These are phyloP conservation scores for Yamadazyma epiphylla DNA, from an alignment of 1,139 yeast genomes.

Conservation along the genomic window DNA sequence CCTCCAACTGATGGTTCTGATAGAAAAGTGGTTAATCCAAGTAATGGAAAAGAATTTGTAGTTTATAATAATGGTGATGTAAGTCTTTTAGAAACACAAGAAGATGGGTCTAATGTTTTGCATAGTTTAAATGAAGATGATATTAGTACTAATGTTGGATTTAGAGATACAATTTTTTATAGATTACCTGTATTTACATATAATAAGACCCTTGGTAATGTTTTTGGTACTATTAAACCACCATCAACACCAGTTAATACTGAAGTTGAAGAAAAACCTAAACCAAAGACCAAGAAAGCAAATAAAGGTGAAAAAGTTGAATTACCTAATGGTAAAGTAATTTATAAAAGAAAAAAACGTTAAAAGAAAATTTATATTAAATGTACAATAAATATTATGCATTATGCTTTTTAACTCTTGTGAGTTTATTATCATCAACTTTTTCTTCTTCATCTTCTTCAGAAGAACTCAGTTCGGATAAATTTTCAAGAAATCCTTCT, in stretches of 20 bases:
- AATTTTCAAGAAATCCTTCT: constrained; percentile 29
- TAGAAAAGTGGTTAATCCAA: constrained; percentile 31
- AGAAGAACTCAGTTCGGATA: constrained; percentile 37
- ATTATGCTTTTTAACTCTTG: constrained; percentile 40
- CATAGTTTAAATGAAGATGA: constrained; percentile 36
- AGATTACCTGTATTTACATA: constrained; percentile 43
- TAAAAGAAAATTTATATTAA: constrained; percentile 1
- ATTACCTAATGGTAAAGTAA: constrained; percentile 59
- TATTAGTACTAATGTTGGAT: constrained; percentile 34
- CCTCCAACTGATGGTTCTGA: constrained; percentile 49
- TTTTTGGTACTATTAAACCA: constrained; percentile 22
- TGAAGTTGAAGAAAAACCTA: constrained; percentile 5
- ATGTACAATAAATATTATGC: constrained; percentile 15
- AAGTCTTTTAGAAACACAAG: constrained; percentile 53
- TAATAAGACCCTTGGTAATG: constrained; percentile 43
- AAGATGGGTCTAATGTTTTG: constrained; percentile 27
- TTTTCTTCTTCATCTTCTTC: constrained; percentile 24
- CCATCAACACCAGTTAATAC: constrained; percentile 16
- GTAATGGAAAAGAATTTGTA: constrained; percentile 53
- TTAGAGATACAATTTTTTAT: constrained; percentile 55
- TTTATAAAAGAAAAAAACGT: constrained; percentile 37
- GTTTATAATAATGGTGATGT: constrained; percentile 72
- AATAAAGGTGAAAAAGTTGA: constrained; percentile 45
- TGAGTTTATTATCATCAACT: constrained; percentile 21
- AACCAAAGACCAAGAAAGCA: constrained; percentile 24